Base-by-base conservation (phyloP, 768 basidiomycete species). In the Coprinellus micaceus region DNA sequence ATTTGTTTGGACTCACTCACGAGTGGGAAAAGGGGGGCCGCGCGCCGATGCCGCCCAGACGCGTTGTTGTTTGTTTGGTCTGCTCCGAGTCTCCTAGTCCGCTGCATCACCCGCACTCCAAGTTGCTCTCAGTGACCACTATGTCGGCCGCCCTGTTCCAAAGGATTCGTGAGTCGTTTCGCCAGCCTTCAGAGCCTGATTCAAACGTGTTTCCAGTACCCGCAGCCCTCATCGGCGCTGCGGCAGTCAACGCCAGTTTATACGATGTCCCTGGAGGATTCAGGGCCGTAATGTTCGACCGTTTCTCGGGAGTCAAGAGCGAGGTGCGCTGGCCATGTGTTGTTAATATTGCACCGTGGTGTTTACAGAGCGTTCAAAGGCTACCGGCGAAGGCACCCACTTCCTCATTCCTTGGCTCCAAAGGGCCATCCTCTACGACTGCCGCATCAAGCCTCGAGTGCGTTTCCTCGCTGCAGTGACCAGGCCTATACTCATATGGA, bases 281-380 rank as follows among this genome's bases (percentile, higher is more conserved):
- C 73, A 81, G 90, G 56, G 95, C 95, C 36, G 95, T 99, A 61
- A 95, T 98, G 89, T 98, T 99, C 74, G 96, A 98, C 73, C 82
- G 96, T 65, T 98, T 99, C 69, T 82, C 89, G 45, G 95, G 94
- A 66, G 95, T 97, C 49, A 86, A 87, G 72, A 79, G 87, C 67
- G 72, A 81, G 78, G 94, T 90, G 60, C 53, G 80, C 54, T 54
- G 33, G 37, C 17, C 13, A 17, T 12, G 46, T 40, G 25, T 39
- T 17, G 13, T 26, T 0, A 44, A 24, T 2, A 46, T 52, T 25
- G 57, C 52, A n/a, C 37, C 26, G 13, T 56, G 51, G 52, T 46
- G 54, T 53, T 58, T 57, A 24, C 6, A 28, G 13, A 25, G 37
- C 33, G 44, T 51, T 29, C 21, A 7, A 54, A 96, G 94, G 89